Percentiles rank a stretch among this genome's conserved stretches.
Conservation (phyloP, 441 rosid genomes). For the Corymbia calophylla region DNA sequence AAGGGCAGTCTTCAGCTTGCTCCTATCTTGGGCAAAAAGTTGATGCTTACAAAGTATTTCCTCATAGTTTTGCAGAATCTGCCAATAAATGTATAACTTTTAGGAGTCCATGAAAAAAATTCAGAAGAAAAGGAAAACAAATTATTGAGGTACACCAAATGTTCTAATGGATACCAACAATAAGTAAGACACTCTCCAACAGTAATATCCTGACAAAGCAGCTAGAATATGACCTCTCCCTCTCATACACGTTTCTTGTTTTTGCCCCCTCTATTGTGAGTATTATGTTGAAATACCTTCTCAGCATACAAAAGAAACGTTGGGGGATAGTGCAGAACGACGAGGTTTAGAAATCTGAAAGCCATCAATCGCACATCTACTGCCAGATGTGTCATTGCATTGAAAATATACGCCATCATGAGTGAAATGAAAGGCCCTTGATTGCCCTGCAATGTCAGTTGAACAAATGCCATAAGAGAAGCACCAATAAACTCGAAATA, state of each 20-base stretch:
- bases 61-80: constrained; percentile 84
- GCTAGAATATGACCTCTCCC: not conserved
- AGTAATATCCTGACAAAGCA: not conserved
- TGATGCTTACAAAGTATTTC: constrained; percentile 59
- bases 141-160: not conserved
- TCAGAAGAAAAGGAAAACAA: not conserved
- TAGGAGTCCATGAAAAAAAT: not conserved
- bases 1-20: constrained; percentile 64
- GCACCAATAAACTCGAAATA: not conserved
- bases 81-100: constrained; percentile 4
- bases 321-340: constrained; percentile 57
- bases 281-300: constrained; percentile 37
- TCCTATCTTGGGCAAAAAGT: constrained; percentile 65
- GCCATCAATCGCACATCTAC: constrained; percentile 90
- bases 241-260: not conserved
- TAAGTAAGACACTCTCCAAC: not conserved
- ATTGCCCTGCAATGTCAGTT: constrained; percentile 47
- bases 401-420: constrained; percentile 78
- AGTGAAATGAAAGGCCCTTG: constrained; percentile 58
- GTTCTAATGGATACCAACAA: not conserved
- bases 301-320: constrained; percentile 64
- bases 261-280: not conserved
- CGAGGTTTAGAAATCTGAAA: constrained; percentile 66
- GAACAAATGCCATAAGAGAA: not conserved
- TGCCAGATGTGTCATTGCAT: constrained; percentile 69